These are phyloP conservation scores for Cladobotryum mycophilum DNA, from an alignment of 2,329 filamentous ascomycete species.

Conservation along the genomic window DNA sequence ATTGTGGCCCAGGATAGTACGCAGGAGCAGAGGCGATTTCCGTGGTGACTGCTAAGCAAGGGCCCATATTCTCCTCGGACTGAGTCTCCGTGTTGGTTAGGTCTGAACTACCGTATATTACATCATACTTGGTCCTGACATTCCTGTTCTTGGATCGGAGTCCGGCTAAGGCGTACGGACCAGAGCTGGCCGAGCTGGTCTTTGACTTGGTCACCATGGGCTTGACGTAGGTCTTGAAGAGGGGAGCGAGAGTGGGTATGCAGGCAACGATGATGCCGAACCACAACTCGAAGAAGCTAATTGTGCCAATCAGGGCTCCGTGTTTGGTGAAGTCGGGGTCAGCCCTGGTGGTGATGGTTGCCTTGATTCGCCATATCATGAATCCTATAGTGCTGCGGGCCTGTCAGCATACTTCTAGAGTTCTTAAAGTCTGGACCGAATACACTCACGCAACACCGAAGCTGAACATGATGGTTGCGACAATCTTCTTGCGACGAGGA, in stretches of 20 bases:
- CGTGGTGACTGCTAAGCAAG: background rate
- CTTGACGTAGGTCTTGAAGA: constrained; percentile 25
- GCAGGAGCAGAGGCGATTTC: background rate
- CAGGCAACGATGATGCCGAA: constrained; percentile 37
- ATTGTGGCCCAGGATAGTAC: background rate
- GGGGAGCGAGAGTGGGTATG: constrained; percentile 36
- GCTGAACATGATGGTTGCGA: constrained; percentile 25
- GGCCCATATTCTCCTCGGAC: background rate
- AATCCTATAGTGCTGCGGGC: constrained; percentile 27
- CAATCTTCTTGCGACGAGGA: constrained; percentile 29
- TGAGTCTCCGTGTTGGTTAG: background rate
- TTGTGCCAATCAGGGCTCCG: constrained; percentile 28
- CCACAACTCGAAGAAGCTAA: constrained; percentile 32
- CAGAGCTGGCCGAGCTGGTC: constrained; percentile 1
- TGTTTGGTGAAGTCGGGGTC: constrained; percentile 15
- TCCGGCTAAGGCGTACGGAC: background rate
- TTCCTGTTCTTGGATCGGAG: background rate
- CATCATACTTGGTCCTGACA: background rate
- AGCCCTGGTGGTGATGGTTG: constrained; percentile 18
- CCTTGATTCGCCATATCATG: constrained; percentile 31
- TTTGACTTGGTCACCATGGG: constrained; percentile 12
- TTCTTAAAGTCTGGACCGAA: background rate
- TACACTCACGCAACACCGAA: constrained; percentile 25
- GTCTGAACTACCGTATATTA: background rate
- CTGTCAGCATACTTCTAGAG: background rate